A percentile compares a stretch with the other conserved stretches of the same genome.
phyloP scores from a whole-genome alignment of 1,139 yeast species.

The Candida frijolesensis region DNA sequence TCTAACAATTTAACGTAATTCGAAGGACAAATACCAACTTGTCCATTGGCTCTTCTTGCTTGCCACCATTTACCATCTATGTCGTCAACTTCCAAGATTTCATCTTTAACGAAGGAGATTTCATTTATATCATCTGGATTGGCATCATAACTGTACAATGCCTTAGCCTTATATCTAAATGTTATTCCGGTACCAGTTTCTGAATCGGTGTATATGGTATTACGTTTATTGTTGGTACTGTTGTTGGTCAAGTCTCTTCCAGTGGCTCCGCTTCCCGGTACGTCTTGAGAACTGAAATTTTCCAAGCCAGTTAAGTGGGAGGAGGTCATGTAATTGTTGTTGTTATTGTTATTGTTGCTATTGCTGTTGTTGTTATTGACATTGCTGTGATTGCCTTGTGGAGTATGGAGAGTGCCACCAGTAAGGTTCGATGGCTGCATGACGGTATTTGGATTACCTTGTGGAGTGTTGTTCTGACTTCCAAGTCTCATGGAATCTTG shows the following conservation, averaged over 20 bases:
- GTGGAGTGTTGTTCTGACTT: slow-evolving; percentile 20
- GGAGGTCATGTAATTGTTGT: slow-evolving; percentile 51
- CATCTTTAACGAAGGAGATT: slow-evolving; percentile 87
- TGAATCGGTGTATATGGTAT: slow-evolving; percentile 30
- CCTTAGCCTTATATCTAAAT: slow-evolving; percentile 85
- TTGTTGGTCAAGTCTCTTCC: slow-evolving; percentile 36
- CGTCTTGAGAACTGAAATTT: slow-evolving; percentile 49
- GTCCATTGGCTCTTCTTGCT: slow-evolving; percentile 86
- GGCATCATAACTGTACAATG: slow-evolving; percentile 87
- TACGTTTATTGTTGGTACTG: slow-evolving; percentile 24
- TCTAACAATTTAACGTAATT: slow-evolving; percentile 81
- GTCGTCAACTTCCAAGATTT: slow-evolving; percentile 86
- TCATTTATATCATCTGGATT: slow-evolving; percentile 94
- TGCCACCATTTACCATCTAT: slow-evolving; percentile 99
- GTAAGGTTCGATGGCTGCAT: not conserved
- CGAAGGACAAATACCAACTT: slow-evolving; percentile 95
- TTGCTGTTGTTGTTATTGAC: not conserved
- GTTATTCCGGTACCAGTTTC: slow-evolving; percentile 37
- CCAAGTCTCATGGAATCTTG: slow-evolving; percentile 7
- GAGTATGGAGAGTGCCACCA: slow-evolving; percentile 16
- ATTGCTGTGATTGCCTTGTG: slow-evolving; percentile 4
- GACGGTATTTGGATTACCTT: slow-evolving; percentile 14
- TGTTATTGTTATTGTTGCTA: slow-evolving; percentile 3
- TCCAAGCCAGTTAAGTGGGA: slow-evolving; percentile 62
- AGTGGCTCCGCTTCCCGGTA: slow-evolving; percentile 17